These are phyloP conservation scores for Calocybe cyanea DNA, from an alignment of 768 basidiomycete genomes.

Conservation along the genomic window DNA sequence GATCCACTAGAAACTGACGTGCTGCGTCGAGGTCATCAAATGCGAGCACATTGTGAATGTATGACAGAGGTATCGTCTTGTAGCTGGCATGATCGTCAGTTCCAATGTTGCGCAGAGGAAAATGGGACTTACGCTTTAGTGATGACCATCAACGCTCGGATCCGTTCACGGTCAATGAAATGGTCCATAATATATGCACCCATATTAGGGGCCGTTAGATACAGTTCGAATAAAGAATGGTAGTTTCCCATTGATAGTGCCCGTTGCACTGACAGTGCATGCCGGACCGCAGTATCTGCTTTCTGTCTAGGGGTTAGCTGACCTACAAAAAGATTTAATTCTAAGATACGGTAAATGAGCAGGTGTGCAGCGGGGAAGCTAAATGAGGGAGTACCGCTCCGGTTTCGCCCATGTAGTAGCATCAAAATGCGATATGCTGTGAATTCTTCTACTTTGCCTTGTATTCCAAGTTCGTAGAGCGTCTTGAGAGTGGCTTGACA, in stretches of 20 bases:
- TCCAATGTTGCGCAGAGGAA: neutral
- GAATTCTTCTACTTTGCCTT: constrained; percentile 93
- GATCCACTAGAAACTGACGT: constrained; percentile 65
- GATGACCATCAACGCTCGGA: constrained; percentile 83
- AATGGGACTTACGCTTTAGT: constrained; percentile 77
- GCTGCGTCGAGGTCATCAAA: constrained; percentile 68
- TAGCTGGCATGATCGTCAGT: constrained; percentile 54
- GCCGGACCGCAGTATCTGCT: constrained; percentile 70
- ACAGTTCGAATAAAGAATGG: constrained; percentile 85
- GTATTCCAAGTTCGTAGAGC: constrained; percentile 91
- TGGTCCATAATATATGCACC: constrained; percentile 99
- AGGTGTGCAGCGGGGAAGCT: neutral
- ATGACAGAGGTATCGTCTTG: constrained; percentile 67
- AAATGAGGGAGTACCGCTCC: constrained; percentile 68
- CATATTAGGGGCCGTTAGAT: constrained; percentile 88
- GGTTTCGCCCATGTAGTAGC: constrained; percentile 90
- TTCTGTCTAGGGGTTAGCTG: constrained; percentile 95
- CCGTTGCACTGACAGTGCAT: constrained; percentile 87
- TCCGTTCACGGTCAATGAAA: constrained; percentile 89
- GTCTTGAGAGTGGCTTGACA: constrained; percentile 89
- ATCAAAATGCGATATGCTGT: constrained; percentile 97
- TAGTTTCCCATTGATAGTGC: constrained; percentile 93
- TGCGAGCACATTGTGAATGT: constrained; percentile 77
- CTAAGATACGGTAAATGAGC: constrained; percentile 35
- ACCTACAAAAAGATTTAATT: constrained; percentile 95